Conservation (phyloP, 2,329 filamentous ascomycete genomes). For the Fonsecaea pedrosoi region DNA sequence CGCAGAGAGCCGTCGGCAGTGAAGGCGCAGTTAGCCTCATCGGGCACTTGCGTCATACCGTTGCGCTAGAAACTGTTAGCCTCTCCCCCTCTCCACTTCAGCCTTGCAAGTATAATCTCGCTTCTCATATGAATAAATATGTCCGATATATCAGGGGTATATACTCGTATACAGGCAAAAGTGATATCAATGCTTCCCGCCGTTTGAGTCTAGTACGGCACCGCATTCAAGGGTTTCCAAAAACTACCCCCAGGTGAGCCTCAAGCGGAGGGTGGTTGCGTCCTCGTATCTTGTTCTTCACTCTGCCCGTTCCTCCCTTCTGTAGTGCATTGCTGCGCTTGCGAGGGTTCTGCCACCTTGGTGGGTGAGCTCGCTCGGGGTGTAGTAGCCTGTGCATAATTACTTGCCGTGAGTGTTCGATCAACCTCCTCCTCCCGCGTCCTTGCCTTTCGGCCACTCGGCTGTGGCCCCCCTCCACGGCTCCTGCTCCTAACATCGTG, state of each 20-base stretch:
- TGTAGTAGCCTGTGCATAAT: conserved; percentile 18
- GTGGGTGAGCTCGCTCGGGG: not conserved
- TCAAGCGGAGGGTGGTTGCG: not conserved
- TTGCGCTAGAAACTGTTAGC: not conserved
- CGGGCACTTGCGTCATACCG: conserved; percentile 12
- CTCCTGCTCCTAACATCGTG: conserved; percentile 25
- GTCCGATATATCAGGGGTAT: not conserved
- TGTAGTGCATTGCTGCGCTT: not conserved
- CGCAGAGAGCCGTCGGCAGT: not conserved
- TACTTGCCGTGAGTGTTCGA: conserved; percentile 21
- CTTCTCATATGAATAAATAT: not conserved
- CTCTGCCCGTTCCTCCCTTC: not conserved
- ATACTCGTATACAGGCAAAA: too few species aligned
- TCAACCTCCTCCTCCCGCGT: conserved; percentile 27
- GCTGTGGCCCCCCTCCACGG: conserved; percentile 21
- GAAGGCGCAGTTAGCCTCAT: not conserved
- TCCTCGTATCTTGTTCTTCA: not conserved
- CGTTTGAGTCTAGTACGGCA: not conserved
- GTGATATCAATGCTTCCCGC: too few species aligned
- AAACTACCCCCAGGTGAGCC: not conserved
- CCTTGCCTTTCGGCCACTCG: conserved; percentile 16
- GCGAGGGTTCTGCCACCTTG: not conserved
- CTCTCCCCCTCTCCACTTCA: not conserved
- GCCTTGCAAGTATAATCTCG: conserved; percentile 6
- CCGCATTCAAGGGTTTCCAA: not conserved